These are phyloP conservation scores for Agaricus bisporus DNA, from an alignment of 768 basidiomycete genomes.

Conservation along the genomic window DNA sequence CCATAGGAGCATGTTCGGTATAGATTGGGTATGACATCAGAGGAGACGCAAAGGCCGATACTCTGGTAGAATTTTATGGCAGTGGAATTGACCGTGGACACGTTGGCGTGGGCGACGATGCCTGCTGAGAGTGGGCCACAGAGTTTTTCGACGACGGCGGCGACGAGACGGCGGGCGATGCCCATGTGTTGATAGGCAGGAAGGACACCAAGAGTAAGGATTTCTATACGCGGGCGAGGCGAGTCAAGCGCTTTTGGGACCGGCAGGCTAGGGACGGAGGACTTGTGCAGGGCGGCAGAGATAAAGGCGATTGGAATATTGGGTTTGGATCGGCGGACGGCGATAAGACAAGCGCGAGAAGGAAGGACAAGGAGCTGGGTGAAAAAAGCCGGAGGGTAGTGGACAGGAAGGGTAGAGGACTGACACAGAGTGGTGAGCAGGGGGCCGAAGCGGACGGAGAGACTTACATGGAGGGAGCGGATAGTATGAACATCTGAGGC, in stretches of 20 bases:
- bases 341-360: constrained; percentile 34
- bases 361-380: constrained; percentile 40
- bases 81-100: constrained; percentile 34
- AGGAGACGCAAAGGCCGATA: constrained; percentile 32
- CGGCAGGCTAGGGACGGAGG: constrained; percentile 11
- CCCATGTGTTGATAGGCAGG: constrained; percentile 37
- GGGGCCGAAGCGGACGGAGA: background rate
- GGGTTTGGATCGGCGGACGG: constrained; percentile 23
- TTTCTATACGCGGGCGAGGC: constrained; percentile 32
- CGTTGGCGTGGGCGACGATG: constrained; percentile 35
- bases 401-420: constrained; percentile 32
- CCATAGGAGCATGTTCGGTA: constrained; percentile 30
- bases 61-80: constrained; percentile 38
- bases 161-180: constrained; percentile 36
- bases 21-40: constrained; percentile 29
- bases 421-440: constrained; percentile 10
- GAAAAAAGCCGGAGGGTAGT: constrained; percentile 38
- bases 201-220: constrained; percentile 47
- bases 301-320: constrained; percentile 34
- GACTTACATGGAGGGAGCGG: background rate
- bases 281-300: constrained; percentile 28
- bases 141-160: constrained; percentile 22
- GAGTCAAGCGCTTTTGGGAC: constrained; percentile 12
- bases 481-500: constrained; percentile 24
- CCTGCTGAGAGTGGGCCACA: constrained; percentile 20